Conservation (phyloP, 768 basidiomycete species). For the Pseudohyphozyma bogoriensis region DNA sequence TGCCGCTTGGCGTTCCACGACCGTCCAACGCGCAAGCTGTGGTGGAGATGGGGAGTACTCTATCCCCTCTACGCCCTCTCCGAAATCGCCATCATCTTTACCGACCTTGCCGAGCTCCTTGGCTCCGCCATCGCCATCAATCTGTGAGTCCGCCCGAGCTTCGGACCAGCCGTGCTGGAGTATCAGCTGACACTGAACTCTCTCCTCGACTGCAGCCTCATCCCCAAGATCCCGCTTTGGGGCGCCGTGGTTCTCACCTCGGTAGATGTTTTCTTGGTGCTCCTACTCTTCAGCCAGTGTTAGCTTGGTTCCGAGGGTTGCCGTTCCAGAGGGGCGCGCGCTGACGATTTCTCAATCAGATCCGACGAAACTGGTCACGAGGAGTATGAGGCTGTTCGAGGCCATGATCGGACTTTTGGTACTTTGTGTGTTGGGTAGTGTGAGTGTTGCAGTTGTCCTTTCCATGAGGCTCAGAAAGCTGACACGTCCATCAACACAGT, state of each 20-base stretch:
- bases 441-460: no score
- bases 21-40: slow-evolving; percentile 50
- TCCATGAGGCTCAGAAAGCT: no score
- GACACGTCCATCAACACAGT: no score
- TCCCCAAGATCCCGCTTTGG: slow-evolving; percentile 59
- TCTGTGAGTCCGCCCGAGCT: slow-evolving; percentile 39
- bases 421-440: slow-evolving; percentile 61
- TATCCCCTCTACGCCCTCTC: slow-evolving; percentile 45
- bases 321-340: no score
- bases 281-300: slow-evolving; percentile 38
- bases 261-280: slow-evolving; percentile 57
- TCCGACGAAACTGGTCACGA: slow-evolving; percentile 22
- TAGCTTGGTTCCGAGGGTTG: not conserved
- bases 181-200: not conserved
- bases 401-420: slow-evolving; percentile 34
- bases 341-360: slow-evolving; percentile 2
- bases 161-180: no score
- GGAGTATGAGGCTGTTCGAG: slow-evolving; percentile 31
- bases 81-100: slow-evolving; percentile 35
- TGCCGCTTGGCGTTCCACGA: slow-evolving; percentile 57
- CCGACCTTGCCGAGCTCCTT: slow-evolving; percentile 50
- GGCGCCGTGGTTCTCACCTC: slow-evolving; percentile 60
- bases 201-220: slow-evolving; percentile 40
- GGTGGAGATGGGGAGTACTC: slow-evolving; percentile 52
- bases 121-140: slow-evolving; percentile 71